Evolutionary conservation across 208 protist species (phyloP), one percentile per base, ranked within the genome.

Genomic region (Acanthamoeba castellanii): DNA sequence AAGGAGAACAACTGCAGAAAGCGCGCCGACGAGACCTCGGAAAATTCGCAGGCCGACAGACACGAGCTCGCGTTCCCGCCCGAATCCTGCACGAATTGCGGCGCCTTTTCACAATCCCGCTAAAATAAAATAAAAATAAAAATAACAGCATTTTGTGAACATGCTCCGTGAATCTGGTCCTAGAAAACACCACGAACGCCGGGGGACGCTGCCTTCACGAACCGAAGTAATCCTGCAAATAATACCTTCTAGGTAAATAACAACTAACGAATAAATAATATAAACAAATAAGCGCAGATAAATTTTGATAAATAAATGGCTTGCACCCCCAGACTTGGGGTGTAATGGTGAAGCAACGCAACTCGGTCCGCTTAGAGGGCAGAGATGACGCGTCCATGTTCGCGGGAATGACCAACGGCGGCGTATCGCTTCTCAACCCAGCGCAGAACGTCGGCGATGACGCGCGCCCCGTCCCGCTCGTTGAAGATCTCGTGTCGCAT

Each of bases 401-500:
- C 37, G 22, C 59, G 59, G 1, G 14, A 8, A 20, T 20, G 8
- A 13, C 9, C n/a, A n/a, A 34, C 37, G 16, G 70, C 70, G 16
- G 37, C 37, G 70, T 78, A 78, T 0, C 81, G 45, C 81, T 92
- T 55, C 0, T 92, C 61, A 1, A 92, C 20, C 87, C 87, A 92
- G 27, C 27, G 18, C 1, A 92, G 25, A 5, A 92, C 47, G 57
- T 92, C 87, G 14, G 34, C 37, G 22, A 92, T 42, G 32, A 92
- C 87, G 30, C 47, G 87, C 9, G 87, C 87, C 30, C 32, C 8
- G 30, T 92, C 87, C 59, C 25, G 13, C 47, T 92, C 87, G 47
- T 92, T 66, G 61, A 92, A 55, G 37, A 92, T 66, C 59, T 92
- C 87, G 87, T 92, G 87, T 47, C 47, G 37, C 37, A 92, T 47